A percentile compares a stretch with the other conserved stretches of the same genome.
Evolutionary conservation across 2,329 filamentous ascomycete species (phyloP).

Genomic region (Xylaria hypoxylon): DNA sequence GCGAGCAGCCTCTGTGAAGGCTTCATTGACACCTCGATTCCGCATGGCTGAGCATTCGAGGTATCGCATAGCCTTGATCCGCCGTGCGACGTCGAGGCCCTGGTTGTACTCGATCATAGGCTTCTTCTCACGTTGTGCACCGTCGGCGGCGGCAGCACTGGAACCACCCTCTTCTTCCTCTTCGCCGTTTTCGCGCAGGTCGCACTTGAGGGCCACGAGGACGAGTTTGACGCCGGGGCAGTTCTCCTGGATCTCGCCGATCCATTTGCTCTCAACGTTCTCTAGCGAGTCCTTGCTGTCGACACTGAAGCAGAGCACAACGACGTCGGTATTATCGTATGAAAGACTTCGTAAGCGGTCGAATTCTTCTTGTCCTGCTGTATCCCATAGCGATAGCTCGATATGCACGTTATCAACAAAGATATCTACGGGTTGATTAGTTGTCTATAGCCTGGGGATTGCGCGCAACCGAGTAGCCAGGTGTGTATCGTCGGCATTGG

Average conservation of each 20-base stretch:
- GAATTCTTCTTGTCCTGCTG: conserved; percentile 98
- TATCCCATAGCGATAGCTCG: conserved; percentile 98
- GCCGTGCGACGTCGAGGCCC: conserved; percentile 88
- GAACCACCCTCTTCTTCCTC: conserved; percentile 72
- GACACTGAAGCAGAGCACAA: conserved; percentile 99
- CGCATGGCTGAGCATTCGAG: conserved; percentile 98
- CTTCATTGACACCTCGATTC: conserved; percentile 97
- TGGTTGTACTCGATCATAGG: conserved; percentile 90
- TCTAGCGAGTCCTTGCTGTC: conserved; percentile 96
- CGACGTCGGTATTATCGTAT: conserved; percentile 96
- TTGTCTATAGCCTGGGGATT: neutral
- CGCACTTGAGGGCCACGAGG: conserved; percentile 95
- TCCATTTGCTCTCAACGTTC: conserved; percentile 99
- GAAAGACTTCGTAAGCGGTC: conserved; percentile 94
- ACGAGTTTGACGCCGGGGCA: conserved; percentile 96
- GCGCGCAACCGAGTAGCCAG: neutral
- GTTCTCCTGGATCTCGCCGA: conserved; percentile 97
- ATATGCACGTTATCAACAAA: conserved; percentile 98
- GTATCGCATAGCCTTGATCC: conserved; percentile 93
- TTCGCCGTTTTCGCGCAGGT: conserved; percentile 81
- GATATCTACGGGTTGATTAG: conserved; percentile 73
- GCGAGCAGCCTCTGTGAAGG: conserved; percentile 96
- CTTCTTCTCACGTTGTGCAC: conserved; percentile 67
- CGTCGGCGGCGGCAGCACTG: conserved; percentile 52
- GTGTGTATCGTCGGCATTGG: neutral